A percentile compares a stretch with the other conserved stretches of the same genome.
phyloP scores from a whole-genome alignment of 371 early-diverging fungal species.

The Apophysomyces trapeziformis region DNA sequence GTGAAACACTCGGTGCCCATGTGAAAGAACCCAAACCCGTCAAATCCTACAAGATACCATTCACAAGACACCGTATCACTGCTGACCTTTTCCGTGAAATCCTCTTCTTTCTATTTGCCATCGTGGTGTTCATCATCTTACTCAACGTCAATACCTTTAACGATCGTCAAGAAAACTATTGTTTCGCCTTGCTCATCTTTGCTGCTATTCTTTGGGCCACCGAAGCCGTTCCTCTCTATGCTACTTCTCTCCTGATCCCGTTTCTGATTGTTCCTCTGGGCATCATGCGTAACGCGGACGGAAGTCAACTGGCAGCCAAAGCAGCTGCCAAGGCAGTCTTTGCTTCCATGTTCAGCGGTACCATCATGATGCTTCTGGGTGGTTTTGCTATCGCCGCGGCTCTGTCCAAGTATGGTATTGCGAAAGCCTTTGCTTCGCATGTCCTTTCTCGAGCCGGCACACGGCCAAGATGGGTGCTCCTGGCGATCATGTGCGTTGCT shows the following conservation, averaged over 20 bases:
- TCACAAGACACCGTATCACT: slow-evolving; percentile 29
- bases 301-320: slow-evolving; percentile 60
- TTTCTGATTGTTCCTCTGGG: slow-evolving; percentile 71
- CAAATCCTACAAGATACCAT: slow-evolving; percentile 49
- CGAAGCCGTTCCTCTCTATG: slow-evolving; percentile 83
- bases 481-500: slow-evolving; percentile 79
- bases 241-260: slow-evolving; percentile 76
- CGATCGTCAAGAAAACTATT: slow-evolving; percentile 63
- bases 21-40: slow-evolving; percentile 50
- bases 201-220: slow-evolving; percentile 76
- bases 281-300: slow-evolving; percentile 64
- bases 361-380: slow-evolving; percentile 94
- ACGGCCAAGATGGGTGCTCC: slow-evolving; percentile 65
- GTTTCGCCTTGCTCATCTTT: slow-evolving; percentile 69
- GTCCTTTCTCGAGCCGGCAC: slow-evolving; percentile 74
- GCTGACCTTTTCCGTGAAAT: slow-evolving; percentile 29
- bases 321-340: slow-evolving; percentile 84
- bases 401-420: slow-evolving; percentile 61
- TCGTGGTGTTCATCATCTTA: slow-evolving; percentile 59
- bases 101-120: slow-evolving; percentile 46
- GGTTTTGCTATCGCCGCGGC: slow-evolving; percentile 92
- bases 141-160: slow-evolving; percentile 64
- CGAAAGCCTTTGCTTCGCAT: slow-evolving; percentile 77
- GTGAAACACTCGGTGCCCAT: slow-evolving; percentile 57
- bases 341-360: slow-evolving; percentile 91